Percentiles rank a stretch among this genome's conserved stretches.
Conservation (phyloP, 495 filamentous ascomycete species). For the Aspergillus coremiiformis region DNA sequence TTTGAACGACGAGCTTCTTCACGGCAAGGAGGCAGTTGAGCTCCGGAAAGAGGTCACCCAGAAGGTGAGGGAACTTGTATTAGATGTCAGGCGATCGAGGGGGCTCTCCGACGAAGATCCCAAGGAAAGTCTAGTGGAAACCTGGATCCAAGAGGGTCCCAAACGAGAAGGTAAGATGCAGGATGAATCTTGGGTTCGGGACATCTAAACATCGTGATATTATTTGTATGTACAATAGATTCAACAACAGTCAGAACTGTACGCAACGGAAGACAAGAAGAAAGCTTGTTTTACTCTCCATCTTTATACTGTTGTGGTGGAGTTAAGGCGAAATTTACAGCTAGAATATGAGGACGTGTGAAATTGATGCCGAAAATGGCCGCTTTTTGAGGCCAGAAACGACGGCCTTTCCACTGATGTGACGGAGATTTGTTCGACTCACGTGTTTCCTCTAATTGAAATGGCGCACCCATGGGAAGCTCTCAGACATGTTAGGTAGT, state of each 20-base stretch:
- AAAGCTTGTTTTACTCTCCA: too few relatives aligned
- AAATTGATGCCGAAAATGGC: too few relatives aligned
- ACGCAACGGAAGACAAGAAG: neutral
- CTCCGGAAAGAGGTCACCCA: conserved; percentile 76
- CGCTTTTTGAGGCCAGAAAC: too few relatives aligned
- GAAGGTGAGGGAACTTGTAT: conserved; percentile 68
- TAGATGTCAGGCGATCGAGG: conserved; percentile 61
- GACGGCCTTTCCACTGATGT: too few relatives aligned
- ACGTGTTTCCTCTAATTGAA: too few relatives aligned
- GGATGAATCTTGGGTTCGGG: conserved; percentile 58
- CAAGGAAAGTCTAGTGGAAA: conserved; percentile 56
- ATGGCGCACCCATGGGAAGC: too few relatives aligned
- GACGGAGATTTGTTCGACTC: too few relatives aligned
- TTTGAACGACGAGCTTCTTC: conserved; percentile 61
- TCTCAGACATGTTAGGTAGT: too few relatives aligned
- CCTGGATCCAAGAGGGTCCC: conserved; percentile 49
- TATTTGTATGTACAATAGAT: conserved; percentile 10
- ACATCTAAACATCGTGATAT: conserved; percentile 32
- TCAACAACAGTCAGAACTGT: neutral
- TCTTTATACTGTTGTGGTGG: too few relatives aligned
- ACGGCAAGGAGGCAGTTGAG: conserved; percentile 63
- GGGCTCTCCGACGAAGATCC: conserved; percentile 77
- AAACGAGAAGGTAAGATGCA: conserved; percentile 52
- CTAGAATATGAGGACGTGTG: too few relatives aligned
- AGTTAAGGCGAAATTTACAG: too few relatives aligned